A percentile compares a stretch with the other conserved stretches of the same genome.
Evolutionary conservation across 2,329 filamentous ascomycete species (phyloP).

Genomic region (Fusarium drepaniforme): DNA sequence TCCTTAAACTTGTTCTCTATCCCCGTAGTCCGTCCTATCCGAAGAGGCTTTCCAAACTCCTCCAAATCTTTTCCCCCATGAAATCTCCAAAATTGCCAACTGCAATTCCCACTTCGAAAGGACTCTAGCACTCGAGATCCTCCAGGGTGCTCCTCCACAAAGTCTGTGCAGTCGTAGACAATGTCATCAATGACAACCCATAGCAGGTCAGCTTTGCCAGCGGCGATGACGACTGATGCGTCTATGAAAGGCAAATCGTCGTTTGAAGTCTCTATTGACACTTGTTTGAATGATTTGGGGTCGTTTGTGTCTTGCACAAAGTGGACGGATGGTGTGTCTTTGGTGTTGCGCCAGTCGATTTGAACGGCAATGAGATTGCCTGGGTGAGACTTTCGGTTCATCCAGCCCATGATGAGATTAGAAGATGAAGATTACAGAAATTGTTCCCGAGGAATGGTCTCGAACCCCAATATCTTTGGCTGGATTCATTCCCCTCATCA

Average conservation of each 20-base stretch:
- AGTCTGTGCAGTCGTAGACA: neutral
- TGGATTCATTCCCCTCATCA: neutral
- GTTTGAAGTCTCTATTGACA: neutral
- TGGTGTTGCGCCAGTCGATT: neutral
- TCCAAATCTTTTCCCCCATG: conserved; percentile 4
- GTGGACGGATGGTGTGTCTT: neutral
- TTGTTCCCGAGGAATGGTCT: neutral
- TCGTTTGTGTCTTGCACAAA: neutral
- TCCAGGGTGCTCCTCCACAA: neutral
- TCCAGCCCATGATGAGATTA: conserved; percentile 10
- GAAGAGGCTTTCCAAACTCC: conserved; percentile 5
- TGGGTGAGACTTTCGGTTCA: neutral
- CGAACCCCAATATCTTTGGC: neutral
- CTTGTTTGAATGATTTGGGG: neutral
- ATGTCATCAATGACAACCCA: neutral
- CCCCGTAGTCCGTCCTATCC: conserved; percentile 10
- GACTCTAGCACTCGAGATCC: neutral
- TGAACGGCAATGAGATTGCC: neutral
- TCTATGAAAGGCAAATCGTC: neutral
- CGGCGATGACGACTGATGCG: neutral
- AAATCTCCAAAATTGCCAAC: conserved; percentile 27
- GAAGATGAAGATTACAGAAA: neutral
- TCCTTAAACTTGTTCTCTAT: neutral
- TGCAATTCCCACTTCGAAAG: conserved; percentile 9
- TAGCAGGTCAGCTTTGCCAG: neutral